Conservation (phyloP, 768 basidiomycete genomes). For the Suillus bovinus region DNA sequence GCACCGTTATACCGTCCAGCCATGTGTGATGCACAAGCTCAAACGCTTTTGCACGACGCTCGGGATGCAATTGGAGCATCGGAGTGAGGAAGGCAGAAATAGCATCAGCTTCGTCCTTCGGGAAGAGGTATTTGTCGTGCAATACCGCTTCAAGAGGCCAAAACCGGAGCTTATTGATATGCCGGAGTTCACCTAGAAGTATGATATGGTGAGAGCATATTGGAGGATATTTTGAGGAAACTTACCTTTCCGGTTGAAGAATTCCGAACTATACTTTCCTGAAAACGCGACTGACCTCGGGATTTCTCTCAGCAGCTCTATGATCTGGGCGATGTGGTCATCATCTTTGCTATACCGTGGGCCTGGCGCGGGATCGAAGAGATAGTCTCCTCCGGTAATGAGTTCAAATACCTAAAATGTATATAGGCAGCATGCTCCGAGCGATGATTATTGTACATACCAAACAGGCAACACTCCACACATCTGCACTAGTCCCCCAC, state of each 20-base stretch:
- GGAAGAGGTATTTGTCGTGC: constrained; percentile 96
- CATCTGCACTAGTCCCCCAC: constrained; percentile 94
- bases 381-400: constrained; percentile 94
- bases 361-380: constrained; percentile 96
- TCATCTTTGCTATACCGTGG: constrained; percentile 96
- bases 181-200: constrained; percentile 73
- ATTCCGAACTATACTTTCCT: constrained; percentile 92
- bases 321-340: constrained; percentile 96
- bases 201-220: background rate
- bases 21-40: constrained; percentile 86
- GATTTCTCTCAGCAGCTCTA: constrained; percentile 92
- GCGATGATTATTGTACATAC: constrained; percentile 38
- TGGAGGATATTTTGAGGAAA: background rate
- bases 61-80: constrained; percentile 89
- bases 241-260: constrained; percentile 94
- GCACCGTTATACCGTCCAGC: constrained; percentile 83
- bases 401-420: constrained; percentile 84
- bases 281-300: constrained; percentile 80
- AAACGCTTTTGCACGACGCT: constrained; percentile 84
- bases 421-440: constrained; percentile 1
- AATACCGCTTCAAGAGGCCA: constrained; percentile 84
- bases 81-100: constrained; percentile 82
- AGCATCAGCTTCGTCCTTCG: constrained; percentile 75
- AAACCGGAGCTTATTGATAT: constrained; percentile 91
- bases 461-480: constrained; percentile 96